Evolutionary conservation across 192 early-diverging fungal species (phyloP), one percentile per base, ranked within the genome.

Genomic region (Powellomyces hirtus): DNA sequence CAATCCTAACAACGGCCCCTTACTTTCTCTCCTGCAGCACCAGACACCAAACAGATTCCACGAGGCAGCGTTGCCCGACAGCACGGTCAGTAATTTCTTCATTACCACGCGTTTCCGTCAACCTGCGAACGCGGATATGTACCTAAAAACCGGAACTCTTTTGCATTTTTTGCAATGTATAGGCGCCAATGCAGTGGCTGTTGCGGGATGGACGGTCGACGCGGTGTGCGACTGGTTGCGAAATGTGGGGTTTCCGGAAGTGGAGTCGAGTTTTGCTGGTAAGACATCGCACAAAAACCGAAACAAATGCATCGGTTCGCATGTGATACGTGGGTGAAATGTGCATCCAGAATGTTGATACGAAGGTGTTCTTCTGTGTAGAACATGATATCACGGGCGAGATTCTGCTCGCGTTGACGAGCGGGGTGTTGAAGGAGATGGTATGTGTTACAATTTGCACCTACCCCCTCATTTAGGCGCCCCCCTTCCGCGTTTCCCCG

Each of bases 381-480:
- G 62, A 64, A 20, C 4, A 64, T 20, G 44, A 64, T 8, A 49
- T 64, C 34, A 46, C 62, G 13, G 62, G 62, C 4, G 30, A 64
- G 45, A 45, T 42, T 2, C 40, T 64, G 42, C 42, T 49, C 14
- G 38, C 62, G 2, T 42, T 64, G 37, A 45, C n/a, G 27, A 64
- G 26, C 20, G 44, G 20, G 11, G 30, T 2, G 30, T 49, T 64
- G 44, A 64, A 64, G 45, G 62, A 64, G 35, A 5, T 64, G 62
- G 62, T 64, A 30, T 10, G 62, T 14, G 16, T n/a, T n/a, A n/a
- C n/a, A n/a, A n/a, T n/a, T n/a, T n/a, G n/a, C n/a, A n/a, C n/a
- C n/a, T n/a, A n/a, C n/a, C n/a, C n/a, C n/a, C n/a, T n/a, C n/a
- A n/a, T n/a, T n/a, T n/a, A n/a, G n/a, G n/a, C n/a, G n/a, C n/a